Conservation (phyloP, 1,139 yeast species). For the Yamadazyma trypodendri region DNA sequence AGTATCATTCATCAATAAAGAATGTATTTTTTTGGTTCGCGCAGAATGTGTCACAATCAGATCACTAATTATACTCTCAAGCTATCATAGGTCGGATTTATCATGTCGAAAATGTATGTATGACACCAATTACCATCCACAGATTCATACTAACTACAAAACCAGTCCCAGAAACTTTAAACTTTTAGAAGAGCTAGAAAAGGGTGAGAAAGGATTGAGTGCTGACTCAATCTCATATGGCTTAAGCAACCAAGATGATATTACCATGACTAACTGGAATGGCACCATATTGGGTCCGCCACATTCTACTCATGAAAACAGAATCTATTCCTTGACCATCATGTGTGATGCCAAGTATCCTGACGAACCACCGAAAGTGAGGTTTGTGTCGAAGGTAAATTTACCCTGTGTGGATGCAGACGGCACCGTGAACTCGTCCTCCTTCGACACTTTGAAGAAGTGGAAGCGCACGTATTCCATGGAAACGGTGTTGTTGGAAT, state of each 20-base stretch:
- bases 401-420: slow-evolving; percentile 80
- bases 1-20: background rate
- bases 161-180: slow-evolving; percentile 88
- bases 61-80: background rate
- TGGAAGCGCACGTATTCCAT: slow-evolving; percentile 91
- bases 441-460: slow-evolving; percentile 68
- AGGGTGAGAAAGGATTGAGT: slow-evolving; percentile 96
- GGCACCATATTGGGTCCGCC: slow-evolving; percentile 98
- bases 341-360: slow-evolving; percentile 88
- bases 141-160: slow-evolving; percentile 8
- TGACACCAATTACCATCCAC: background rate
- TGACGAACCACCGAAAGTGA: slow-evolving; percentile 79
- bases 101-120: slow-evolving; percentile 16
- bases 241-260: slow-evolving; percentile 82
- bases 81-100: background rate
- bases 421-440: slow-evolving; percentile 63
- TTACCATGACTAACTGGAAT: slow-evolving; percentile 91
- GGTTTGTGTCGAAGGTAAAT: slow-evolving; percentile 79
- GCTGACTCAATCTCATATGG: slow-evolving; percentile 97
- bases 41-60: background rate
- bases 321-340: slow-evolving; percentile 82
- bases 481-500: slow-evolving; percentile 86
- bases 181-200: slow-evolving; percentile 90
- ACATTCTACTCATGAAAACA: slow-evolving; percentile 87
- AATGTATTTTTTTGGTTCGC: background rate